A percentile compares a stretch with the other conserved stretches of the same genome.
Evolutionary conservation across 225 moss, liverwort and hornwort genomes (phyloP).

Genomic region (Rhytidiadelphus loreus): DNA sequence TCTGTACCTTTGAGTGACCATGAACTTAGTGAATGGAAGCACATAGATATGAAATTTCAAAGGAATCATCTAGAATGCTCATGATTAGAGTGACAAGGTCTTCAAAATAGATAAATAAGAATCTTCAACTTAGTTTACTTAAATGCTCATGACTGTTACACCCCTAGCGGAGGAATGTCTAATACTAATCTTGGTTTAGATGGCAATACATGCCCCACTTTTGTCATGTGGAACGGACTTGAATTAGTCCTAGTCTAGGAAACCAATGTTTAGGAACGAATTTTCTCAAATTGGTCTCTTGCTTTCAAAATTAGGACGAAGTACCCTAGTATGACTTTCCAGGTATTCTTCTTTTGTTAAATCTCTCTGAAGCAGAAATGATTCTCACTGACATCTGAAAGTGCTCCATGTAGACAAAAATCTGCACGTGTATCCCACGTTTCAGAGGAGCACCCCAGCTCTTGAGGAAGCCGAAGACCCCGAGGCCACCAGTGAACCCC

Average conservation of each 20-base stretch:
- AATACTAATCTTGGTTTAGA: not conserved
- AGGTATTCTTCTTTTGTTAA: not conserved
- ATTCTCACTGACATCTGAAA: not conserved
- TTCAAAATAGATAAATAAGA: too few species aligned
- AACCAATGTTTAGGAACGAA: not conserved
- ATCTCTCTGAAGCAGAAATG: not conserved
- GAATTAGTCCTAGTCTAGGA: not conserved
- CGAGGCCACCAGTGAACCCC: not conserved
- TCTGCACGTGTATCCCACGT: not conserved
- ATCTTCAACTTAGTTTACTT: too few species aligned
- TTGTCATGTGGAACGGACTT: not conserved
- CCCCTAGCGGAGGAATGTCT: not conserved
- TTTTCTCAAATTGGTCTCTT: not conserved
- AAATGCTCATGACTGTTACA: not conserved
- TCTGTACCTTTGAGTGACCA: not conserved
- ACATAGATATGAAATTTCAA: not conserved
- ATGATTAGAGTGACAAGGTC: not conserved
- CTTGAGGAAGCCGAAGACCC: not conserved
- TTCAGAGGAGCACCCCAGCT: not conserved
- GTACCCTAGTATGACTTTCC: too few species aligned
- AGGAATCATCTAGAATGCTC: not conserved
- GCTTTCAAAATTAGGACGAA: not conserved
- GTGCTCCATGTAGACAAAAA: not conserved
- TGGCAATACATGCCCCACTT: not conserved
- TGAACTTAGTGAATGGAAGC: not conserved